Base-by-base conservation (phyloP, 768 basidiomycete genomes). In the Lactifluus pinguis region DNA sequence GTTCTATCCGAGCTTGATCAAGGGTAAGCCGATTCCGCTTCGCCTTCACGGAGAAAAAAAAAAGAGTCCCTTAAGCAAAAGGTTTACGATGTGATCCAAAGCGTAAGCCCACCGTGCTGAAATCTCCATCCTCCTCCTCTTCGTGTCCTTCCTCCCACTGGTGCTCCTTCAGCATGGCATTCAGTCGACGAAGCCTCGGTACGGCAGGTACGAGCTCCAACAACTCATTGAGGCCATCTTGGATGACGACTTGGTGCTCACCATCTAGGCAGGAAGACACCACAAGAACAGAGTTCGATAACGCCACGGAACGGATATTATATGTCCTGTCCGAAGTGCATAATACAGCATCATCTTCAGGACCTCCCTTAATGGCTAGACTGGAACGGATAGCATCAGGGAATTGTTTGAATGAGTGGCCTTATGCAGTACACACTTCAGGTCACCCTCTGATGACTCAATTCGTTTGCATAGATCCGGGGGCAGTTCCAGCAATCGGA, bases 241-340 rank as follows among this genome's bases (percentile, higher is more conserved):
- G 82, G 54, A 97, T 86, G 55, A 87, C 80, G 10, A 90, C 76
- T 1, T 74, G 72, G 49, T 80, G 76, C 19, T 74, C 69, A 2
- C 71, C 66, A 17, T 61, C 61, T 15, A 59, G 63, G 32, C 32
- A 77, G 74, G 17, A 83, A 75, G 3, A 84, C 84, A 89, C 77
- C 48, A 98, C 80, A 13, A 94, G 76, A 38, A 95, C 74, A 0
- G 92, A 86, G 72, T 98, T 98, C 17, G 94, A 97, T 50, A 97
- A 76, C 9, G 80, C 79, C n/a, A 98, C 86, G 0, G 93, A 88
- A 57, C 95, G 85, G 30, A 98, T 74, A 2, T 81, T 69, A 69
- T 87, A 99, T 0, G 95, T 98, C 69, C 81, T 84, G 59, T 85
- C 79, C 0, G 77, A 66, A 0, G 94, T 95, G 71, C 95, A 98